A percentile compares a stretch with the other conserved stretches of the same genome.
These are phyloP conservation scores for Seminavis robusta DNA, from an alignment of 108 stramenopile genomes.

Conservation along the genomic window DNA sequence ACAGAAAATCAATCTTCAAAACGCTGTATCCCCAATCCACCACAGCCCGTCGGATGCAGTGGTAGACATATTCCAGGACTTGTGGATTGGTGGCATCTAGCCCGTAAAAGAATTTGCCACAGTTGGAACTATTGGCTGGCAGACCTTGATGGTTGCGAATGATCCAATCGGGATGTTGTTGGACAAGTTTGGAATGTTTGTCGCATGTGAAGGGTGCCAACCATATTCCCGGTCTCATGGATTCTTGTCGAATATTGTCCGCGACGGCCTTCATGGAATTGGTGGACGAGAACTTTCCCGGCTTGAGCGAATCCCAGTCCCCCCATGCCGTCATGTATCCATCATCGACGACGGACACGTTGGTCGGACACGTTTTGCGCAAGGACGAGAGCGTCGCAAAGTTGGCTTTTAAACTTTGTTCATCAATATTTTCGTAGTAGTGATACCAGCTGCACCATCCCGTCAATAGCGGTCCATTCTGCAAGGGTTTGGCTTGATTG, in stretches of 20 bases:
- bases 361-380: conserved; percentile 58
- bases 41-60: conserved; percentile 71
- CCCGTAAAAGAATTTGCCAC: conserved; percentile 93
- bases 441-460: conserved; percentile 97
- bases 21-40: conserved; percentile 86
- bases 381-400: conserved; percentile 57
- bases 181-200: conserved; percentile 72
- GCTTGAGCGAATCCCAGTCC: conserved; percentile 88
- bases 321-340: conserved; percentile 96
- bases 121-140: conserved; percentile 86
- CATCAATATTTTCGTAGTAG: conserved; percentile 87
- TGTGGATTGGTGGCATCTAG: conserved; percentile 88
- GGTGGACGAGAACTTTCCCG: conserved; percentile 61
- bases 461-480: conserved; percentile 63
- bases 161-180: conserved; percentile 91
- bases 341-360: conserved; percentile 88
- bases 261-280: conserved; percentile 68
- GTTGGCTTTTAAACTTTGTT: conserved; percentile 65
- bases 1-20: conserved; percentile 91
- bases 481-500: conserved; percentile 72
- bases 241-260: conserved; percentile 48
- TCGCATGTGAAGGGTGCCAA: conserved; percentile 90
- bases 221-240: conserved; percentile 90
- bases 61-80: conserved; percentile 66
- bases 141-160: conserved; percentile 74